Evolutionary conservation across 257 asterid genomes (phyloP).

Genomic region (Leonotis leonurus): DNA sequence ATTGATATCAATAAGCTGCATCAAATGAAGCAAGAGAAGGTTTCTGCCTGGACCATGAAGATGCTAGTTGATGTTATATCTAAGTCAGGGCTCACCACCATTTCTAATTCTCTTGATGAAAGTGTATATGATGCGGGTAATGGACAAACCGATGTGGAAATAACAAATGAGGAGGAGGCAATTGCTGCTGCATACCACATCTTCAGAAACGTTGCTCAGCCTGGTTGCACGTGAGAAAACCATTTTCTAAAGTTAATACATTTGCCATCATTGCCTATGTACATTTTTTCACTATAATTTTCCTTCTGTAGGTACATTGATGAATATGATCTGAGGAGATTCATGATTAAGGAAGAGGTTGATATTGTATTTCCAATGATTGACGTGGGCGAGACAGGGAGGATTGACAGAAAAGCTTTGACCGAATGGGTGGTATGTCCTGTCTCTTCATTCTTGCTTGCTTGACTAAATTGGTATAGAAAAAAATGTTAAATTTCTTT

Average conservation of each 20-base stretch:
- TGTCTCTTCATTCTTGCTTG: not conserved
- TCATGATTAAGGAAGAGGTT: constrained; percentile 92
- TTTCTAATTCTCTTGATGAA: constrained; percentile 62
- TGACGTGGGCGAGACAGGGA: constrained; percentile 68
- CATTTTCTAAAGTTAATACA: constrained; percentile 1
- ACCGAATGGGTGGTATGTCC: constrained; percentile 80
- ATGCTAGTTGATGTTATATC: constrained; percentile 80
- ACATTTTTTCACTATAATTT: not conserved
- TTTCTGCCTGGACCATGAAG: constrained; percentile 94
- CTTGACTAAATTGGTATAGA: not conserved
- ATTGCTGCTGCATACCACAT: constrained; percentile 88
- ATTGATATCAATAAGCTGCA: constrained; percentile 75
- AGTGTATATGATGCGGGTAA: constrained; percentile 41
- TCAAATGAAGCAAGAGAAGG: constrained; percentile 85
- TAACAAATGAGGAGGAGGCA: constrained; percentile 85
- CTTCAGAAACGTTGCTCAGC: constrained; percentile 68
- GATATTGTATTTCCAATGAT: constrained; percentile 74
- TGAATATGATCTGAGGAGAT: constrained; percentile 67
- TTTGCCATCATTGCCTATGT: not conserved
- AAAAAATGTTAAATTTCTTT: not conserved
- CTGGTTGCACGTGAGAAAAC: constrained; percentile 58
- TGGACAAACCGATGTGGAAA: constrained; percentile 73
- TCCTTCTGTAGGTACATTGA: constrained; percentile 55
- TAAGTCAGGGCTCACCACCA: constrained; percentile 69
- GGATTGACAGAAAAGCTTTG: constrained; percentile 59